Evolutionary conservation across 805 yeast species (phyloP), one percentile per base, ranked within the genome.

Genomic region (Blastobotrys chiropterorum): DNA sequence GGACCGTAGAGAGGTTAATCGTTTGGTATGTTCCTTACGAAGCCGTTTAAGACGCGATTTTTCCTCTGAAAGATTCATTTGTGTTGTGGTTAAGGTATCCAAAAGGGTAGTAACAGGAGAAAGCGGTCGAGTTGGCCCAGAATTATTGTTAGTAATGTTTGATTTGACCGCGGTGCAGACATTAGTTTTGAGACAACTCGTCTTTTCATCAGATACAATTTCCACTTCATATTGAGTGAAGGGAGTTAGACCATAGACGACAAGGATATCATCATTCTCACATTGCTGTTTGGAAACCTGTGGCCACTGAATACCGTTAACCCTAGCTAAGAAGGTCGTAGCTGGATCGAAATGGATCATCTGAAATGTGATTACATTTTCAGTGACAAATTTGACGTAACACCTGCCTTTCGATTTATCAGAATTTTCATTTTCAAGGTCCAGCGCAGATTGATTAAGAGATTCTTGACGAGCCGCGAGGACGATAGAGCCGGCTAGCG

Each of bases 271-370:
- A 20, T 22, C 34, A n/a, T 22, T 22, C n/a, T 43, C 46, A 3
- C 16, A n/a, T 34, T 15, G 19, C 17, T 47, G 46, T 4, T 34
- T 38, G 0, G 81, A 73, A 1, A 81, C 80, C 60, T 82, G 87
- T 21, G 81, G 77, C 90, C 90, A 84, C 13, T 78, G 73, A 19
- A 83, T 75, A 19, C 87, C 88, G 59, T 84, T 83, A 3, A 84
- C 87, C 4, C 60, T 53, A 7, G 62, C 67, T 2, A 56, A 44
- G 15, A 67, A 47, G n/a, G 52, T 50, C 76, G 62, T 50, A 68
- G 53, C 30, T 2, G 41, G 54, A 8, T 55, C 55, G 38, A 56
- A 47, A 5, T 56, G 61, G 2, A 50, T 55, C 44, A 66, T 52
- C 16, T 65, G 67, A 48, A 67, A 62, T 16, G 64, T 71, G n/a